Evolutionary conservation across 2,329 filamentous ascomycete genomes (phyloP).

Genomic region (Amauroascus verrucosus): DNA sequence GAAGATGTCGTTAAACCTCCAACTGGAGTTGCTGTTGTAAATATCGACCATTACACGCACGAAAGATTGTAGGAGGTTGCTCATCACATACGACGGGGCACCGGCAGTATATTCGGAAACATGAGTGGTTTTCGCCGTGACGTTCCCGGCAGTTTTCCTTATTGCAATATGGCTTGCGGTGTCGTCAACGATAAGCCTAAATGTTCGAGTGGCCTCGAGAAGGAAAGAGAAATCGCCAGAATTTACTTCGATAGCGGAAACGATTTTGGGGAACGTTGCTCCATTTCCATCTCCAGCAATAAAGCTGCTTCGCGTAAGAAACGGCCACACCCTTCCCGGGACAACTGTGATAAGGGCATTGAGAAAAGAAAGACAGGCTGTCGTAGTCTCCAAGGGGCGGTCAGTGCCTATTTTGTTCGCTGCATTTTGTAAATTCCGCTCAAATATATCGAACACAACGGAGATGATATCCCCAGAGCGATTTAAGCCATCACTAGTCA

Average conservation of each 20-base stretch:
- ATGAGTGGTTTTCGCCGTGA: slow-evolving; percentile 24
- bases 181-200: slow-evolving; percentile 65
- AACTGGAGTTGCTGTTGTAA: slow-evolving; percentile 74
- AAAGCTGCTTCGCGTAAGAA: slow-evolving; percentile 69
- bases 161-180: slow-evolving; percentile 49
- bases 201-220: slow-evolving; percentile 60
- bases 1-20: slow-evolving; percentile 63
- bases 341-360: slow-evolving; percentile 59
- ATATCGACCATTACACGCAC: slow-evolving; percentile 69
- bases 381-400: slow-evolving; percentile 55
- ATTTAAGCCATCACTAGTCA: slow-evolving; percentile 41
- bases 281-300: slow-evolving; percentile 66
- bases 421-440: slow-evolving; percentile 47
- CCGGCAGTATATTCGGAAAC: slow-evolving; percentile 50
- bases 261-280: slow-evolving; percentile 65
- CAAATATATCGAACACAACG: slow-evolving; percentile 76
- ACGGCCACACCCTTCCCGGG: slow-evolving; percentile 81
- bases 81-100: slow-evolving; percentile 67
- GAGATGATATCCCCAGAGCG: slow-evolving; percentile 58
- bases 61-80: slow-evolving; percentile 60
- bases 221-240: slow-evolving; percentile 69
- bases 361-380: slow-evolving; percentile 72
- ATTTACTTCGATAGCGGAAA: slow-evolving; percentile 72
- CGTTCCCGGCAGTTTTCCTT: slow-evolving; percentile 30
- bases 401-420: slow-evolving; percentile 51